Percentiles rank a stretch among this genome's conserved stretches.
Evolutionary conservation across 2,329 filamentous ascomycete species (phyloP).

Genomic region (Penicillium freii): DNA sequence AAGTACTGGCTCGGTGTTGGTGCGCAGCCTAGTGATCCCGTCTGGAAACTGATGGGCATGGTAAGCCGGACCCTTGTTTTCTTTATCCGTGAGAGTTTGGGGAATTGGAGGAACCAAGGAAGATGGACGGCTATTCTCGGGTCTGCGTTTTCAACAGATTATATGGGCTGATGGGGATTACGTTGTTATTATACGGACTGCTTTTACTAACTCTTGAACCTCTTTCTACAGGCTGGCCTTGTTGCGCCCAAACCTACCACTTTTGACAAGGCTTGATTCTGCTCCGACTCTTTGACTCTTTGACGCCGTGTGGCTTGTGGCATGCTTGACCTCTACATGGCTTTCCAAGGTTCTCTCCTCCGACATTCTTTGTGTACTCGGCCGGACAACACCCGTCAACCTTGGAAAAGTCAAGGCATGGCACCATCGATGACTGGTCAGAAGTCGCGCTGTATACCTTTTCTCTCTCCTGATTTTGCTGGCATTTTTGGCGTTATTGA

Average conservation of each 20-base stretch:
- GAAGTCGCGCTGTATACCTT: conserved; percentile 1
- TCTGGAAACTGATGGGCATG: conserved; percentile 83
- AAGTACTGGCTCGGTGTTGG: conserved; percentile 97
- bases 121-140: conserved; percentile 1
- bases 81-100: not conserved
- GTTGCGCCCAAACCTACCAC: conserved; percentile 31
- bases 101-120: not conserved
- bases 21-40: conserved; percentile 86
- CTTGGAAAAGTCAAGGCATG: not conserved
- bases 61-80: conserved; percentile 46
- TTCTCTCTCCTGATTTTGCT: conserved; percentile 10
- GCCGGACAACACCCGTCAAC: not conserved
- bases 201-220: conserved; percentile 5
- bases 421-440: not conserved
- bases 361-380: conserved; percentile 4
- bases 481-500: conserved; percentile 28
- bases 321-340: not conserved
- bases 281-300: not conserved
- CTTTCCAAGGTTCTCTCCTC: not conserved
- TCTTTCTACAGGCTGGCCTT: conserved; percentile 33
- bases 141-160: not conserved
- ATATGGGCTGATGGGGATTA: not conserved
- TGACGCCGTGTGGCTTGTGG: not conserved
- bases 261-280: conserved; percentile 20
- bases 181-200: not conserved